Evolutionary conservation across 805 yeast genomes (phyloP).

Genomic region (Saccharomycopsis sp.): DNA sequence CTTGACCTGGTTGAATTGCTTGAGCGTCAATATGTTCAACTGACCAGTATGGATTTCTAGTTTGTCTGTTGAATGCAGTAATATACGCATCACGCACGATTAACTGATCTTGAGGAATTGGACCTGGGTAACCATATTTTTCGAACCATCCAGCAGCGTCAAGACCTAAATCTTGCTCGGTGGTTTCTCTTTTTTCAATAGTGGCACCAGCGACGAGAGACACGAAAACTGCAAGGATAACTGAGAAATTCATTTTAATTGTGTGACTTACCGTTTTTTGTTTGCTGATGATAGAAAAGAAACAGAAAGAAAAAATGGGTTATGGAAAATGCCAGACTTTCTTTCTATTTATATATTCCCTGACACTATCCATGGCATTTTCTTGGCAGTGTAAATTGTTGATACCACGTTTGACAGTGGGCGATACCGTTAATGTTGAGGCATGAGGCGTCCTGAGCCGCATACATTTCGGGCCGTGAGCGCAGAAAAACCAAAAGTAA

Average conservation of each 20-base stretch:
- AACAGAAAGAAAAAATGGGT: no score
- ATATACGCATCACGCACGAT: constrained; percentile 56
- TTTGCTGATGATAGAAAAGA: no score
- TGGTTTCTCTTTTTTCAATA: constrained; percentile 1
- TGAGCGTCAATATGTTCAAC: constrained; percentile 19
- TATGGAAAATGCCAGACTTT: no score
- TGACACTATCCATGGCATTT: no score
- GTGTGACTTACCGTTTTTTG: no score
- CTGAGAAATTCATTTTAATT: background rate
- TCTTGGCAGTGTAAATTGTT: no score
- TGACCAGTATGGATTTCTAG: constrained; percentile 57
- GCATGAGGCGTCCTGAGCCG: no score
- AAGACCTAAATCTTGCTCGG: constrained; percentile 10
- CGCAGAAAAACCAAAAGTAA: no score
- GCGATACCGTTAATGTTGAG: no score
- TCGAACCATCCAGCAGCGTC: constrained; percentile 37
- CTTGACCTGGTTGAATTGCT: constrained; percentile 9
- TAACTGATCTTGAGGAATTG: constrained; percentile 51
- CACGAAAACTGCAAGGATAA: background rate
- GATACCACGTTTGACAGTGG: no score
- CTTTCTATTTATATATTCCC: no score
- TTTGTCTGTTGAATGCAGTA: constrained; percentile 60
- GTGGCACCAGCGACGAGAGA: background rate
- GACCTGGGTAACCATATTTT: constrained; percentile 77
- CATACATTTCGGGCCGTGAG: no score